Evolutionary conservation across 345 rosid species (phyloP).

Genomic region (Syzygium oleosum): DNA sequence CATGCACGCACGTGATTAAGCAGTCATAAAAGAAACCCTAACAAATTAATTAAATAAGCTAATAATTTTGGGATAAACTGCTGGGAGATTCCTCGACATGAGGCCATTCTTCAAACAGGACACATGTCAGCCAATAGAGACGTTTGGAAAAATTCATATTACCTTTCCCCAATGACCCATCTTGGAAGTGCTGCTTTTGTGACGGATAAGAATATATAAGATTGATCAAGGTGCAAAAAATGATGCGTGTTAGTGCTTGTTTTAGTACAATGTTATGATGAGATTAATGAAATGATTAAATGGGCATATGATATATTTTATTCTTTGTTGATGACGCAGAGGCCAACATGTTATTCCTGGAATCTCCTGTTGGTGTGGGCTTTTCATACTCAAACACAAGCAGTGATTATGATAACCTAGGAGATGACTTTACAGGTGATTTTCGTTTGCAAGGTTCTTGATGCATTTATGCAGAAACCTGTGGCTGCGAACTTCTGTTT

Average conservation of each 20-base stretch:
- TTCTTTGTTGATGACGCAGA: constrained; percentile 39
- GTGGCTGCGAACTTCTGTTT: not conserved
- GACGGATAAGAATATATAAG: not conserved
- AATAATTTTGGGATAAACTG: not conserved
- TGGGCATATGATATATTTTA: not conserved
- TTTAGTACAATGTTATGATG: not conserved
- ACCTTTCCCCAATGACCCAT: not conserved
- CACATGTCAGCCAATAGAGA: not conserved
- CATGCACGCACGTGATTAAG: not conserved
- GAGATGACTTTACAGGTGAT: constrained; percentile 75
- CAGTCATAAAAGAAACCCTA: not conserved
- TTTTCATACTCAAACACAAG: constrained; percentile 85
- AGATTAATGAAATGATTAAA: not conserved
- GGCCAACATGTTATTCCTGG: constrained; percentile 87
- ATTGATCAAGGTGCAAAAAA: not conserved
- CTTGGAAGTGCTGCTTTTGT: not conserved
- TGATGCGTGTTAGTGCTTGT: not conserved
- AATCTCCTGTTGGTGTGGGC: constrained; percentile 93
- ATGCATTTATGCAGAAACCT: not conserved
- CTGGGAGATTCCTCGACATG: not conserved
- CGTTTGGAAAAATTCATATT: not conserved
- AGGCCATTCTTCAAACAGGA: not conserved
- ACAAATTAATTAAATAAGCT: not conserved
- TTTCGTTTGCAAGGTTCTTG: not conserved
- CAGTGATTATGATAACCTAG: constrained; percentile 44